These are phyloP conservation scores for Collybia nuda DNA, from an alignment of 768 basidiomycete species.

Conservation along the genomic window DNA sequence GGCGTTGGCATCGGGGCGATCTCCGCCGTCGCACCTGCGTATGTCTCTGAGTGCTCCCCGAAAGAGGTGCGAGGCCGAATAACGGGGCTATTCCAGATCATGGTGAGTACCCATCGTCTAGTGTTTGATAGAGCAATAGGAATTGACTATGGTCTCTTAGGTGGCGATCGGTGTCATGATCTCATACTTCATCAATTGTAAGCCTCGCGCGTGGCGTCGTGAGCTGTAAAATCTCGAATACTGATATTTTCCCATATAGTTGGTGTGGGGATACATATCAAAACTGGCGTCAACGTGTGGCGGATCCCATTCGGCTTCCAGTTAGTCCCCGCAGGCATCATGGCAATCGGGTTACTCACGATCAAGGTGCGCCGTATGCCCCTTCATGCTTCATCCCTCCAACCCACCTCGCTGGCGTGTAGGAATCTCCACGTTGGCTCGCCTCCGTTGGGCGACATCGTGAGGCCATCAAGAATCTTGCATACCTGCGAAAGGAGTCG, in stretches of 20 bases:
- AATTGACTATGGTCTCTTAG: slow-evolving; percentile 17
- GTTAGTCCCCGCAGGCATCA: slow-evolving; percentile 74
- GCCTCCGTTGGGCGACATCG: slow-evolving; percentile 58
- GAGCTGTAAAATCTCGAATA: too few relatives aligned
- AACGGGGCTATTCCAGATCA: slow-evolving; percentile 85
- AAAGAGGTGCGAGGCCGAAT: slow-evolving; percentile 86
- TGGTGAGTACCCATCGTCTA: slow-evolving; percentile 37
- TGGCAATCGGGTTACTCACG: slow-evolving; percentile 69
- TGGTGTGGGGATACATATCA: slow-evolving; percentile 58
- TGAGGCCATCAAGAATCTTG: slow-evolving; percentile 58
- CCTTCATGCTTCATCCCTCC: neutral
- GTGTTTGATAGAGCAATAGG: neutral
- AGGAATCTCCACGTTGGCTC: slow-evolving; percentile 81
- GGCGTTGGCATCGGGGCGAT: slow-evolving; percentile 85
- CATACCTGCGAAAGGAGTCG: slow-evolving; percentile 56
- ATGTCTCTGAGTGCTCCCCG: slow-evolving; percentile 85
- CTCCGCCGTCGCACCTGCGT: slow-evolving; percentile 79
- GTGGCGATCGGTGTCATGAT: slow-evolving; percentile 83
- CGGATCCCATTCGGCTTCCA: slow-evolving; percentile 75
- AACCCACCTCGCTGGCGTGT: neutral
- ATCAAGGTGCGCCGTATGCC: slow-evolving; percentile 47
- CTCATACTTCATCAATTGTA: slow-evolving; percentile 80
- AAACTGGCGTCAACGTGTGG: slow-evolving; percentile 53
- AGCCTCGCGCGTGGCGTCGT: slow-evolving; percentile 18
- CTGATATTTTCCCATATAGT: slow-evolving; percentile 29